Evolutionary conservation across 129 eudicot species (phyloP).

Genomic region (Pulicaria dysenterica): DNA sequence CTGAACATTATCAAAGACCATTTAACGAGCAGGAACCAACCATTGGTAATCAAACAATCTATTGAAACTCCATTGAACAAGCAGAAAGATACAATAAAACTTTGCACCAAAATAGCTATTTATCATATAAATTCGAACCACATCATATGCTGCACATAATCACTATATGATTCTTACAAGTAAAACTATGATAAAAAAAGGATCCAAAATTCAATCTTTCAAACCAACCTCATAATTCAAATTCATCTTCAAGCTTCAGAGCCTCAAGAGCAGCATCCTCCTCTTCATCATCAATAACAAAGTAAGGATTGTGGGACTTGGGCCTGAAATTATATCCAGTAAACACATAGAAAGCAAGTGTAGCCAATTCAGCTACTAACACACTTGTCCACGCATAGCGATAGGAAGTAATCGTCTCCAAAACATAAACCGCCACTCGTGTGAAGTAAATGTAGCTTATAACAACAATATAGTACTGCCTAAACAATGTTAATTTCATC

Average conservation of each 20-base stretch:
- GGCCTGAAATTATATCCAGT: constrained; percentile 67
- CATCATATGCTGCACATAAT: constrained; percentile 19
- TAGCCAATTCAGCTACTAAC: constrained; percentile 56
- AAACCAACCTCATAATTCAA: constrained; percentile 44
- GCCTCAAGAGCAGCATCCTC: constrained; percentile 63
- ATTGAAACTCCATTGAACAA: no score
- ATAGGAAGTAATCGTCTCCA: constrained; percentile 56
- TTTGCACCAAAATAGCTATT: background rate
- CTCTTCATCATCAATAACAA: constrained; percentile 61
- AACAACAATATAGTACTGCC: constrained; percentile 59
- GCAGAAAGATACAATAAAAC: constrained; percentile 9
- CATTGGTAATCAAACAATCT: no score
- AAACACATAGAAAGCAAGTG: constrained; percentile 59
- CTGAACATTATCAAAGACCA: no score
- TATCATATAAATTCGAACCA: constrained; percentile 14
- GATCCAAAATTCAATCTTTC: background rate
- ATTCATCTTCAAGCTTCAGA: constrained; percentile 58
- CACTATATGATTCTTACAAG: constrained; percentile 18
- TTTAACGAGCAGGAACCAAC: no score
- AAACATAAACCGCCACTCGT: constrained; percentile 49
- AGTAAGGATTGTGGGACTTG: constrained; percentile 52
- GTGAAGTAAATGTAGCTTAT: constrained; percentile 59
- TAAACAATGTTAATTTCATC: constrained; percentile 61
- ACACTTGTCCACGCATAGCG: constrained; percentile 52
- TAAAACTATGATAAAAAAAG: constrained; percentile 22